phyloP scores from a whole-genome alignment of 176 grass and related monocot species.

The Thalia dealbata region DNA sequence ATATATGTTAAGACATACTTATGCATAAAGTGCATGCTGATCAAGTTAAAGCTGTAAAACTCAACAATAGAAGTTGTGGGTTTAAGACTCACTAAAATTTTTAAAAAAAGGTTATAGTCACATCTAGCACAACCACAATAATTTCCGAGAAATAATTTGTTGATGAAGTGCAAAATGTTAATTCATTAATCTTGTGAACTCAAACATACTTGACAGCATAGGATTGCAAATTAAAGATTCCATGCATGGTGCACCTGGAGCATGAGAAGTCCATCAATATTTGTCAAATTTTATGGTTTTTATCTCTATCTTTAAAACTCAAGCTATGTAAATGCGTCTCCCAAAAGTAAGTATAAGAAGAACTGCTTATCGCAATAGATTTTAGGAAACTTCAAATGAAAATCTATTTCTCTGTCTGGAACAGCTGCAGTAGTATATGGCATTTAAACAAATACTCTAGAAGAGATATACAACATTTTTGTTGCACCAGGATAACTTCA shows the following conservation, averaged over 20 bases:
- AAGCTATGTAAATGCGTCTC: neutral
- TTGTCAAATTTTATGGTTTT: neutral
- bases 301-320: neutral
- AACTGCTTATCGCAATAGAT: neutral
- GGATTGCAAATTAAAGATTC: neutral
- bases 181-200: neutral
- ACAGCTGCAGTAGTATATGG: neutral
- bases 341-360: neutral
- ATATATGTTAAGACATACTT: too few relatives aligned
- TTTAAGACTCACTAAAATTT: too few relatives aligned
- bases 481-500: neutral
- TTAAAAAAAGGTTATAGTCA: too few relatives aligned
- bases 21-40: too few relatives aligned
- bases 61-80: too few relatives aligned
- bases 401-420: too few relatives aligned
- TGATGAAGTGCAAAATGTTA: neutral
- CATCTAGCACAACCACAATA: neutral
- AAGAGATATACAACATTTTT: neutral
- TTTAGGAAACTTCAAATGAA: too few relatives aligned
- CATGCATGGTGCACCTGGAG: neutral
- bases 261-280: neutral
- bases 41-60: too few relatives aligned
- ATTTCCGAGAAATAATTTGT: neutral
- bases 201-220: neutral
- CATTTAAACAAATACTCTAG: neutral